Conservation (phyloP, 306 rosid genomes). For the Vigna mungo region DNA sequence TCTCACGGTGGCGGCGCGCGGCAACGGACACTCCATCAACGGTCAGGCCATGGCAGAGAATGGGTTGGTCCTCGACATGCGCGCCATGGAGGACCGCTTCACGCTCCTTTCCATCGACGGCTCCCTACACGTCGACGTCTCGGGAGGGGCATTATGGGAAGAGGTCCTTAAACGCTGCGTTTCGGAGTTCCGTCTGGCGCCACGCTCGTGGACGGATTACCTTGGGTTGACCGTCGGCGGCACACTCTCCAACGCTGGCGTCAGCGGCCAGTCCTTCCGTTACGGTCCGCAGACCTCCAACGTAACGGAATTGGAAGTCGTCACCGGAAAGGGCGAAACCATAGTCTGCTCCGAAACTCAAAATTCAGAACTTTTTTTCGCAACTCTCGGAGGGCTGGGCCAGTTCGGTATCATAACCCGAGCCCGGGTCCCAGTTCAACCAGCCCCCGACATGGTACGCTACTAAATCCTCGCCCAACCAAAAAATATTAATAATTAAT, state of each 20-base stretch:
- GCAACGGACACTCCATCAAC: constrained; percentile 97
- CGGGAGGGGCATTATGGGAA: constrained; percentile 99
- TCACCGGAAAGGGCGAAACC: constrained; percentile 83
- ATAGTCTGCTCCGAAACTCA: constrained; percentile 65
- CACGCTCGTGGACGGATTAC: constrained; percentile 97
- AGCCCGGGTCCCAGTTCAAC: constrained; percentile 76
- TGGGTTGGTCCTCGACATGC: constrained; percentile 90
- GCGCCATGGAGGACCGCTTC: constrained; percentile 61
- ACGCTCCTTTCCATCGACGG: constrained; percentile 37
- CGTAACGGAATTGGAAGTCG: constrained; percentile 87
- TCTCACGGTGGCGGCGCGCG: constrained; percentile 89
- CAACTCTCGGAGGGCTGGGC: constrained; percentile 85
- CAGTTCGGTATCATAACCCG: constrained; percentile 91
- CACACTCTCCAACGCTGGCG: constrained; percentile 94
- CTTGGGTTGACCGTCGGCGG: constrained; percentile 92
- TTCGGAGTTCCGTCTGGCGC: constrained; percentile 56
- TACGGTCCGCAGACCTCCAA: constrained; percentile 91
- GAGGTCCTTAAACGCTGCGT: constrained; percentile 78
- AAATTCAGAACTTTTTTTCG: constrained; percentile 80
- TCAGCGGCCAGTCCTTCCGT: constrained; percentile 92
- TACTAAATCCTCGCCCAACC: neutral
- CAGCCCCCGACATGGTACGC: constrained; percentile 81
- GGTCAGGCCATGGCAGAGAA: constrained; percentile 94
- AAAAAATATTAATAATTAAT: neutral
- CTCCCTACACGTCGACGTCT: constrained; percentile 63